Evolutionary conservation across 305 asterid genomes (phyloP).

Genomic region (Ilex paraguariensis): DNA sequence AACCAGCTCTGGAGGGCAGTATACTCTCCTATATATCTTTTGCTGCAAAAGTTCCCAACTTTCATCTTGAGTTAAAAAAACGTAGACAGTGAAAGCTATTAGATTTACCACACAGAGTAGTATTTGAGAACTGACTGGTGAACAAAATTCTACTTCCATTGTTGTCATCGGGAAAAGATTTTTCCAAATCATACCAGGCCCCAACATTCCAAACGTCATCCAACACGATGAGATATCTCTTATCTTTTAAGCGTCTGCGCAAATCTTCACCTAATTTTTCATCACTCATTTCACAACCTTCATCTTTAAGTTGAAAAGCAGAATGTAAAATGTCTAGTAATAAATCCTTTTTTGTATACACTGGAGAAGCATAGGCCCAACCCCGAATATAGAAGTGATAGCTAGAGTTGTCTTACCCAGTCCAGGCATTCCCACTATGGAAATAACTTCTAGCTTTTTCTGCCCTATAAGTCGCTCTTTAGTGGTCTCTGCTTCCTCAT

Average conservation of each 20-base stretch:
- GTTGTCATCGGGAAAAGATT: neutral
- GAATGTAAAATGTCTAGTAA: slow-evolving; percentile 14
- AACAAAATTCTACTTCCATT: slow-evolving; percentile 23
- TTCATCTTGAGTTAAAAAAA: slow-evolving; percentile 9
- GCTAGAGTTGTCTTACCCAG: neutral
- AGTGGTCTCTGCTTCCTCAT: neutral
- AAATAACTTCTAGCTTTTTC: neutral
- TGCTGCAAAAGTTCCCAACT: slow-evolving; percentile 21
- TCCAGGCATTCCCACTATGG: neutral
- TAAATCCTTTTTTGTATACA: slow-evolving; percentile 11
- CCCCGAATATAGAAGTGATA: slow-evolving; percentile 1
- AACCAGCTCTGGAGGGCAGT: slow-evolving; percentile 18
- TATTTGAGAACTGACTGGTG: slow-evolving; percentile 13
- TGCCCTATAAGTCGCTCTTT: neutral
- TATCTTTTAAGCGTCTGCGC: slow-evolving; percentile 7
- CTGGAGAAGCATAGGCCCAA: slow-evolving; percentile 3
- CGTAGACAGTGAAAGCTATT: neutral
- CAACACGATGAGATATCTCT: slow-evolving; percentile 19
- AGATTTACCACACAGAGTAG: slow-evolving; percentile 5
- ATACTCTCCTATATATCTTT: neutral
- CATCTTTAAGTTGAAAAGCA: neutral
- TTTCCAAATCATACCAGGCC: slow-evolving; percentile 13
- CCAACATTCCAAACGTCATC: slow-evolving; percentile 25
- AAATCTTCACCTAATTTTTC: neutral
- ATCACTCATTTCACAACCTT: too few species aligned